Conservation (phyloP, 208 protist species). For the Acanthamoeba healyi region DNA sequence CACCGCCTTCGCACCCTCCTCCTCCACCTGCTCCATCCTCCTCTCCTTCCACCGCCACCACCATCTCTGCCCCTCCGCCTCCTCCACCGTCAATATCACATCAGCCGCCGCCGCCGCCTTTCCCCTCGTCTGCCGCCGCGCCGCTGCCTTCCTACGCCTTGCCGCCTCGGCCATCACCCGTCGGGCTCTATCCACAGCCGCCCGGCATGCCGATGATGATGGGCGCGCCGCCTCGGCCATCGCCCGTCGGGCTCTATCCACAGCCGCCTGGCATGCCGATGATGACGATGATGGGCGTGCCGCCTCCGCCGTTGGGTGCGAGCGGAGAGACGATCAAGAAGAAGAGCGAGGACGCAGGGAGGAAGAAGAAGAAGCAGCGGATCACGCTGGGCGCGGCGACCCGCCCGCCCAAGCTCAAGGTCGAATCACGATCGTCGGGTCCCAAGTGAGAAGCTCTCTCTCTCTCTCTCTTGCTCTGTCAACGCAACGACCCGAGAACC, state of each 20-base stretch:
- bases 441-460: neutral
- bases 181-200: neutral
- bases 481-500: no score
- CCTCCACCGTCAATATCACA: neutral
- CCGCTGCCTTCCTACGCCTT: neutral
- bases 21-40: neutral
- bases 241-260: neutral
- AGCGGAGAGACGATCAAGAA: neutral
- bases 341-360: neutral
- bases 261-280: neutral
- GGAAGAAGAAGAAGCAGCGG: conserved; percentile 23
- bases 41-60: neutral
- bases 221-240: no score
- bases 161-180: neutral
- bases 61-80: neutral
- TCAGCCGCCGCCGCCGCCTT: neutral
- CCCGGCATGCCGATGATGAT: neutral
- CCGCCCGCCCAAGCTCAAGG: conserved; percentile 35
- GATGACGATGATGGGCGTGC: no score
- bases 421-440: neutral
- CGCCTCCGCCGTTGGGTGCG: neutral
- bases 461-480: no score
- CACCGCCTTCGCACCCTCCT: neutral
- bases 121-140: neutral
- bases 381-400: neutral